phyloP scores from a whole-genome alignment of 1,284 basidiomycete species.

The Coriolopsis trogii region DNA sequence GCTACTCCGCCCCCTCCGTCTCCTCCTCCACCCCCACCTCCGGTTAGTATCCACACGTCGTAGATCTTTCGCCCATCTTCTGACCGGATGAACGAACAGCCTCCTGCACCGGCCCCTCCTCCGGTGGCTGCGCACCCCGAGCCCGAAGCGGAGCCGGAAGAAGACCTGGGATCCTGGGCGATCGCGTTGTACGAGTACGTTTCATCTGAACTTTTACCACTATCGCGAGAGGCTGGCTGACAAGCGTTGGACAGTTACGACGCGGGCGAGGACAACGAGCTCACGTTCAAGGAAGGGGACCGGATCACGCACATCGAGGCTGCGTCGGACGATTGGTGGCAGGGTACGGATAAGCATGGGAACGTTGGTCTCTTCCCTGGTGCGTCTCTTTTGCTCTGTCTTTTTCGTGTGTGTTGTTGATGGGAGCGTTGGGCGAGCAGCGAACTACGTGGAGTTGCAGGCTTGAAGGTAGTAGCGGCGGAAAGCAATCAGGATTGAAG shows the following conservation, averaged over 20 bases:
- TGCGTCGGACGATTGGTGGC: conserved; percentile 88
- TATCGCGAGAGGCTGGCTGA: neutral
- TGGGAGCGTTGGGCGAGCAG: conserved; percentile 30
- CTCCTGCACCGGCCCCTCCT: conserved; percentile 37
- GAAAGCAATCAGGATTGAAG: no score
- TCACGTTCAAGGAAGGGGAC: conserved; percentile 84
- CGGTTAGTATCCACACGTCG: conserved; percentile 23
- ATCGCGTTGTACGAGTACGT: conserved; percentile 80
- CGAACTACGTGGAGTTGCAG: conserved; percentile 65
- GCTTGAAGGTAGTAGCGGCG: conserved; percentile 27
- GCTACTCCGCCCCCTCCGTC: conserved; percentile 45
- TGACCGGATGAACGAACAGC: neutral
- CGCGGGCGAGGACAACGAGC: conserved; percentile 87
- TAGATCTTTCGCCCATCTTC: neutral
- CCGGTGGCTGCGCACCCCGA: conserved; percentile 37
- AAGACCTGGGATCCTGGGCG: conserved; percentile 63
- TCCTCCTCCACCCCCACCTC: conserved; percentile 39
- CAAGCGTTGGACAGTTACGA: conserved; percentile 62
- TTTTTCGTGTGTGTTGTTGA: neutral
- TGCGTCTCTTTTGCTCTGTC: conserved; percentile 39
- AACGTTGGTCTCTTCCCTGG: conserved; percentile 84
- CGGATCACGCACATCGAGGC: conserved; percentile 74
- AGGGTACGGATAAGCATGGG: conserved; percentile 67
- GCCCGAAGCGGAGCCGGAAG: conserved; percentile 36
- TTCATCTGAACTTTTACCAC: neutral